Evolutionary conservation across 2,329 filamentous ascomycete species (phyloP).

Genomic region (Trichoderma sp.): DNA sequence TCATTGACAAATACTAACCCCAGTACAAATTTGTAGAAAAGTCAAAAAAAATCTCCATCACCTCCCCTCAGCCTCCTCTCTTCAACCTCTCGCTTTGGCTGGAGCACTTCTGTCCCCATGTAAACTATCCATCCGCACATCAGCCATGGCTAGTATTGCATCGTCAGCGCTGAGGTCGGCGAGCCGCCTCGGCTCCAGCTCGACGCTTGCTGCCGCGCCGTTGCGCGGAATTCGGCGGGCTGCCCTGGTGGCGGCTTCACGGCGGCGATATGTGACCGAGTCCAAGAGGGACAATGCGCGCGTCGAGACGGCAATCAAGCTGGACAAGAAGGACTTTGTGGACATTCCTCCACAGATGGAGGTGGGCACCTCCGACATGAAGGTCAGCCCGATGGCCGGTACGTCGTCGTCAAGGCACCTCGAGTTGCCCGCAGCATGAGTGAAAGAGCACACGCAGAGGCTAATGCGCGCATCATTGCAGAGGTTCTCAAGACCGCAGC

Average conservation of each 20-base stretch:
- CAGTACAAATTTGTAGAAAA: slow-evolving; percentile 13
- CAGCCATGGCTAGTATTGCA: slow-evolving; percentile 64
- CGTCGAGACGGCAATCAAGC: slow-evolving; percentile 82
- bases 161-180: slow-evolving; percentile 75
- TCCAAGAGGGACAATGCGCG: slow-evolving; percentile 78
- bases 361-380: slow-evolving; percentile 49
- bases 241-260: slow-evolving; percentile 37
- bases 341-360: slow-evolving; percentile 48
- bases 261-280: slow-evolving; percentile 80
- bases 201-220: slow-evolving; percentile 37
- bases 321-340: slow-evolving; percentile 82
- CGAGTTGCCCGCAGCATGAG: slow-evolving; percentile 3
- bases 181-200: slow-evolving; percentile 57
- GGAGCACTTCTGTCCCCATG: slow-evolving; percentile 30
- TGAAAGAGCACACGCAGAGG: neutral
- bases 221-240: slow-evolving; percentile 39
- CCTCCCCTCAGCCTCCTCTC: slow-evolving; percentile 29
- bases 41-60: neutral
- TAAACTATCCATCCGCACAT: slow-evolving; percentile 32
- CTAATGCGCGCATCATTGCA: slow-evolving; percentile 34
- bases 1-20: slow-evolving; percentile 41
- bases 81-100: slow-evolving; percentile 32
- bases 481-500: slow-evolving; percentile 89
- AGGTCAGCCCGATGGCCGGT: slow-evolving; percentile 75
- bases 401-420: slow-evolving; percentile 32